Evolutionary conservation across 2,329 filamentous ascomycete genomes (phyloP).

Genomic region (Beauveria varroae): DNA sequence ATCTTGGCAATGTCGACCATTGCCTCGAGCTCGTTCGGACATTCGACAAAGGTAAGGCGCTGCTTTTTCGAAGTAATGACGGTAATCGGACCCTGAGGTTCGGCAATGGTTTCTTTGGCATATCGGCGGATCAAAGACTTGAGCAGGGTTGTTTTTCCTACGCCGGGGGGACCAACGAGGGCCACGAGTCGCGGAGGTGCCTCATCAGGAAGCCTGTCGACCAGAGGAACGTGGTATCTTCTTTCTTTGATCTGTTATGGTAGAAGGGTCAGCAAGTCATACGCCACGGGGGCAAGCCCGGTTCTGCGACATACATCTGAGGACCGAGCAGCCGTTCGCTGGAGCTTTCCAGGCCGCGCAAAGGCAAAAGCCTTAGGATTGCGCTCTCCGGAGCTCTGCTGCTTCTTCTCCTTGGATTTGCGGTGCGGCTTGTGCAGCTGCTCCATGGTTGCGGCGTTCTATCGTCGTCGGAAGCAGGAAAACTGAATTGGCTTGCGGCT

Average conservation of each 20-base stretch:
- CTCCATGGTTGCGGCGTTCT: conserved; percentile 52
- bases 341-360: conserved; percentile 71
- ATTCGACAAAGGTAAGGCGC: conserved; percentile 91
- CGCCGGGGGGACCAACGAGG: conserved; percentile 90
- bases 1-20: conserved; percentile 98
- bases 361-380: conserved; percentile 91
- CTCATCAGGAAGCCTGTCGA: conserved; percentile 93
- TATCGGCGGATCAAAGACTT: conserved; percentile 93
- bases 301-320: conserved; percentile 49
- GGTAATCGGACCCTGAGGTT: conserved; percentile 86
- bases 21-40: conserved; percentile 88
- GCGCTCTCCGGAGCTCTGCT: conserved; percentile 51
- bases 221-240: conserved; percentile 88
- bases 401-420: conserved; percentile 76
- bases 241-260: conserved; percentile 76
- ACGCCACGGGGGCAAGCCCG: neutral
- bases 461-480: conserved; percentile 8
- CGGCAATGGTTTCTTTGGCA: conserved; percentile 87
- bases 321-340: conserved; percentile 65
- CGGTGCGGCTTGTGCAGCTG: conserved; percentile 86
- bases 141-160: conserved; percentile 90
- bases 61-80: conserved; percentile 95
- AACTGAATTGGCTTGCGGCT: neutral
- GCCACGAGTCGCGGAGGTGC: conserved; percentile 87
- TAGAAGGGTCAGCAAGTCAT: conserved; percentile 18